Evolutionary conservation across 192 early-diverging fungal species (phyloP).

Genomic region (Polychytrium aggregatum): DNA sequence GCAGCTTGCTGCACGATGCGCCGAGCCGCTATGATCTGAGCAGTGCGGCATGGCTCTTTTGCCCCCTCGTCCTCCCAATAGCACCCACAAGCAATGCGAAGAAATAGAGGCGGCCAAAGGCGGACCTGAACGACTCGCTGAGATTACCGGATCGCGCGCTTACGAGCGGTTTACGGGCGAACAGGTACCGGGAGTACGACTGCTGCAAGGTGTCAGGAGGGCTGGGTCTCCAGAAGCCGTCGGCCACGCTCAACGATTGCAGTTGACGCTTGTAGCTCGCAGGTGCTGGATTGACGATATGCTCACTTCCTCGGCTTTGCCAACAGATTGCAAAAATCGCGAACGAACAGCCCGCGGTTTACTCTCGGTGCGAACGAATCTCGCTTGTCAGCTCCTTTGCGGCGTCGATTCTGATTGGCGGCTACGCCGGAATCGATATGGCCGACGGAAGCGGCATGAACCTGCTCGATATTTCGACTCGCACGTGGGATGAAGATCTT

Average conservation of each 20-base stretch:
- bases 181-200: constrained; percentile 20
- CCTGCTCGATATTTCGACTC: constrained; percentile 50
- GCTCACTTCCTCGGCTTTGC: no score
- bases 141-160: constrained; percentile 55
- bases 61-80: neutral
- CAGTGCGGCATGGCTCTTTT: neutral
- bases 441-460: constrained; percentile 77
- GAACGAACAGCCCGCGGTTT: constrained; percentile 19
- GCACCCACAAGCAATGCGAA: constrained; percentile 51
- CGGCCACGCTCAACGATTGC: no score
- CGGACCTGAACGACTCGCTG: constrained; percentile 45
- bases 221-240: no score
- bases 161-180: constrained; percentile 76
- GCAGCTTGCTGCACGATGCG: no score
- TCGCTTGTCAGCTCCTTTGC: constrained; percentile 65
- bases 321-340: constrained; percentile 29
- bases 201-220: no score
- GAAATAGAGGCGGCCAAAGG: constrained; percentile 52
- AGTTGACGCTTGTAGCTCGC: no score
- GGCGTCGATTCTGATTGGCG: constrained; percentile 48
- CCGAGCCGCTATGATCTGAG: no score
- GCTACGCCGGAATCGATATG: constrained; percentile 48
- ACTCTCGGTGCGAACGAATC: constrained; percentile 42
- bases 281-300: no score
- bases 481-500: constrained; percentile 38